A percentile compares a stretch with the other conserved stretches of the same genome.
phyloP scores from a whole-genome alignment of 257 asterid species.

The Craterostigma plantagineum region DNA sequence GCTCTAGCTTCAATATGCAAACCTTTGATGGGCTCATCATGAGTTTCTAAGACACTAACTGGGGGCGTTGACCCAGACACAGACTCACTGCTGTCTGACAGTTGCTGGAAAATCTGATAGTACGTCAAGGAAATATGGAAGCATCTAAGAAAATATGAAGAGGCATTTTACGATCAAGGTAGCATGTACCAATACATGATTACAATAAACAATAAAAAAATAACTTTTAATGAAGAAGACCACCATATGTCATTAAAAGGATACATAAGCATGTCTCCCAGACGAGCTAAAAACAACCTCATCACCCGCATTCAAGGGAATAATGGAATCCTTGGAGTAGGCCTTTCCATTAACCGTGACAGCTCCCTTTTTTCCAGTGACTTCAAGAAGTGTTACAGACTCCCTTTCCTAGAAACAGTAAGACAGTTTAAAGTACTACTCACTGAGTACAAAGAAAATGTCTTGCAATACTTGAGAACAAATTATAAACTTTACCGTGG shows the following conservation, averaged over 20 bases:
- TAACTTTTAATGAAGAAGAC: conserved; percentile 6
- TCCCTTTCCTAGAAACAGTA: no score
- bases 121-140: conserved; percentile 20
- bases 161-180: conserved; percentile 47
- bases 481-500: conserved; percentile 32
- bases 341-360: conserved; percentile 70
- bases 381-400: conserved; percentile 57
- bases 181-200: not conserved
- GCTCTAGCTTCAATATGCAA: conserved; percentile 42
- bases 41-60: conserved; percentile 36
- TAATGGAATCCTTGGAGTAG: conserved; percentile 27
- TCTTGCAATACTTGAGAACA: not conserved
- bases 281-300: conserved; percentile 56
- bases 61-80: conserved; percentile 54
- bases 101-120: conserved; percentile 68
- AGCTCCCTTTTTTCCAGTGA: conserved; percentile 56
- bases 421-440: no score
- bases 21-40: conserved; percentile 19
- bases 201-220: not conserved
- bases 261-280: conserved; percentile 78
- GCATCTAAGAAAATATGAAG: conserved; percentile 29
- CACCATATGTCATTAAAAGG: no score
- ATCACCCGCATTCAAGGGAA: conserved; percentile 63
- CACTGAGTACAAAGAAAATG: conserved; percentile 4
- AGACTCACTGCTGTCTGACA: conserved; percentile 30